A percentile compares a stretch with the other conserved stretches of the same genome.
These are phyloP conservation scores for Escallonia herrerae DNA, from an alignment of 129 eudicot species.

Conservation along the genomic window DNA sequence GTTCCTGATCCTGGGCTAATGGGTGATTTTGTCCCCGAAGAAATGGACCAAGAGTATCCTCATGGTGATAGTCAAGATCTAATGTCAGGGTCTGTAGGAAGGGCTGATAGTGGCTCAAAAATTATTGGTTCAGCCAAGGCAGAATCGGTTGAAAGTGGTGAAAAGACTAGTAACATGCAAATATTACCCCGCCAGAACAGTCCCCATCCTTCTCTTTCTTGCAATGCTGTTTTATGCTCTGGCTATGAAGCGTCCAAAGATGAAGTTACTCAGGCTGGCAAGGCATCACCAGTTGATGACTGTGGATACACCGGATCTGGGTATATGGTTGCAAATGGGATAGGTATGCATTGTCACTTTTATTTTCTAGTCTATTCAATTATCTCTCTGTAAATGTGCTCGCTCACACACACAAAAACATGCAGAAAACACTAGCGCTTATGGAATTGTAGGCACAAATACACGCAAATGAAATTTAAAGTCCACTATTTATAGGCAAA, in stretches of 20 bases:
- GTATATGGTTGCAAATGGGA: conserved; percentile 46
- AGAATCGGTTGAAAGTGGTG: conserved; percentile 86
- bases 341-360: conserved; percentile 27
- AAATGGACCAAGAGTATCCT: conserved; percentile 70
- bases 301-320: conserved; percentile 46
- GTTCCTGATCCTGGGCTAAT: conserved; percentile 54
- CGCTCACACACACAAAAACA: no score
- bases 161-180: conserved; percentile 53
- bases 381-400: not conserved
- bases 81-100: conserved; percentile 48
- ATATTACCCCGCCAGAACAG: conserved; percentile 49
- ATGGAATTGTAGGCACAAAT: no score
- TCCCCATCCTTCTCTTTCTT: conserved; percentile 74
- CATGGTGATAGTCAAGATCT: conserved; percentile 64
- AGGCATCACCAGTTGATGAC: conserved; percentile 60
- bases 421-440: no score
- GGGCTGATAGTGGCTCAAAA: conserved; percentile 86
- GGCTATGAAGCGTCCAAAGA: conserved; percentile 77
- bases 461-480: no score
- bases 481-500: no score
- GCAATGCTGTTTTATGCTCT: conserved; percentile 83
- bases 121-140: conserved; percentile 71
- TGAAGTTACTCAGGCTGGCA: conserved; percentile 79
- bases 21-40: conserved; percentile 85
- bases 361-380: not conserved